phyloP scores from a whole-genome alignment of 163 green algal species.

The Chloroidium sp. region DNA sequence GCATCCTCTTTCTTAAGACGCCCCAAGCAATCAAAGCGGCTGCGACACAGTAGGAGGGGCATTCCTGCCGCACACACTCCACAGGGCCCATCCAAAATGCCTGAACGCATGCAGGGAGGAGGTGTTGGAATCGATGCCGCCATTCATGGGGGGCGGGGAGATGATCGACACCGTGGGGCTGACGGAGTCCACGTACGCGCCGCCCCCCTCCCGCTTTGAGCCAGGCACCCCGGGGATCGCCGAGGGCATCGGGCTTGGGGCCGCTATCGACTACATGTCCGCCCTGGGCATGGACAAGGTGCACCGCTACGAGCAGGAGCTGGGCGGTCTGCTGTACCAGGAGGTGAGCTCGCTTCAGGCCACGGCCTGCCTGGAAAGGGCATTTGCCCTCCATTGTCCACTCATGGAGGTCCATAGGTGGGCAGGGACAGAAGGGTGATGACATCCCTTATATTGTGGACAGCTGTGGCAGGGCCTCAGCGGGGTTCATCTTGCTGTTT shows the following conservation, averaged over 20 bases:
- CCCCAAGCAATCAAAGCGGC: too few relatives aligned
- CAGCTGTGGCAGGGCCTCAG: too few relatives aligned
- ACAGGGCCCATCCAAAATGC: too few relatives aligned
- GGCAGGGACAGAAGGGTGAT: background rate
- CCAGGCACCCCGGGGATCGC: constrained; percentile 94
- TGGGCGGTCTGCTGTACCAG: constrained; percentile 70
- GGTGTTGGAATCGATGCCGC: constrained; percentile 83
- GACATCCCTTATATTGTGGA: background rate
- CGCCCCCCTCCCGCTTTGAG: constrained; percentile 88
- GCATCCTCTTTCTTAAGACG: too few relatives aligned
- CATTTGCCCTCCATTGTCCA: background rate
- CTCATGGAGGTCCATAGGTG: background rate
- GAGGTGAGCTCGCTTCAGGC: constrained; percentile 13
- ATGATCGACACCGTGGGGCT: constrained; percentile 78
- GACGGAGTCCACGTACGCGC: constrained; percentile 83
- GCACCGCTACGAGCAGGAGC: constrained; percentile 68
- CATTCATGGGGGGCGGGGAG: constrained; percentile 94
- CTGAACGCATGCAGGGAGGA: constrained; percentile 26
- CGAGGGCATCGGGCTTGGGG: constrained; percentile 91
- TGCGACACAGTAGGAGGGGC: too few relatives aligned
- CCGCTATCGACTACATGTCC: constrained; percentile 81
- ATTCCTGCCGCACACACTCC: too few relatives aligned
- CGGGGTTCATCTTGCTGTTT: too few relatives aligned
- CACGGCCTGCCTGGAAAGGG: too few relatives aligned
- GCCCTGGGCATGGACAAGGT: constrained; percentile 59